phyloP scores from a whole-genome alignment of 2,329 filamentous ascomycete species.

The Paraphaeosphaeria minitans region DNA sequence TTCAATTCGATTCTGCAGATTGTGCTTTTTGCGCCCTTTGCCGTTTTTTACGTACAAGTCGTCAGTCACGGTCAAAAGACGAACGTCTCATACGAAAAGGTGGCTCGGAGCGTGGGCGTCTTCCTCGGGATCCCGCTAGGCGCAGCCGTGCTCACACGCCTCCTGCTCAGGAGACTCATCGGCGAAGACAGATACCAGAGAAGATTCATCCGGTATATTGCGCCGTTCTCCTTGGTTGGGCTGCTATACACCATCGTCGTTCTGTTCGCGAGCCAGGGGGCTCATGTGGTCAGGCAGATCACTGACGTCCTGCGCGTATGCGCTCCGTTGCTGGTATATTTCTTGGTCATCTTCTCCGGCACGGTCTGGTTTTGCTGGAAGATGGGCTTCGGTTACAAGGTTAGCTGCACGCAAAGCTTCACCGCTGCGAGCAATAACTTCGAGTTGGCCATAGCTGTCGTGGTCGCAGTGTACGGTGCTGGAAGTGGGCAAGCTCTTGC shows the following conservation, averaged over 20 bases:
- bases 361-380: conserved; percentile 67
- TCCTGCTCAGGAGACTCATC: conserved; percentile 61
- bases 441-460: conserved; percentile 87
- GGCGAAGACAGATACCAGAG: conserved; percentile 68
- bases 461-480: conserved; percentile 78
- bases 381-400: conserved; percentile 75
- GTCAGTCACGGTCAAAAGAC: conserved; percentile 61
- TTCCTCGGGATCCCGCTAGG: conserved; percentile 83
- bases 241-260: conserved; percentile 87
- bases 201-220: conserved; percentile 70
- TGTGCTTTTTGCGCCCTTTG: conserved; percentile 54
- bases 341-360: conserved; percentile 72
- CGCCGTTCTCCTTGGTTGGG: conserved; percentile 79
- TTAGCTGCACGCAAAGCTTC: conserved; percentile 79
- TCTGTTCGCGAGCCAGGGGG: conserved; percentile 81
- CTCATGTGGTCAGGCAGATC: conserved; percentile 81
- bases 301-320: conserved; percentile 81
- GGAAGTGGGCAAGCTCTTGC: conserved; percentile 81
- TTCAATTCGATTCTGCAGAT: conserved; percentile 57
- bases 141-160: conserved; percentile 77
- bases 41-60: conserved; percentile 64
- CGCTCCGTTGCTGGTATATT: conserved; percentile 82
- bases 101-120: conserved; percentile 80
- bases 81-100: conserved; percentile 64
- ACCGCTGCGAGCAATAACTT: conserved; percentile 94